A percentile compares a stretch with the other conserved stretches of the same genome.
Evolutionary conservation across 1,284 basidiomycete genomes (phyloP).

Genomic region (Veloboletus limbatus): DNA sequence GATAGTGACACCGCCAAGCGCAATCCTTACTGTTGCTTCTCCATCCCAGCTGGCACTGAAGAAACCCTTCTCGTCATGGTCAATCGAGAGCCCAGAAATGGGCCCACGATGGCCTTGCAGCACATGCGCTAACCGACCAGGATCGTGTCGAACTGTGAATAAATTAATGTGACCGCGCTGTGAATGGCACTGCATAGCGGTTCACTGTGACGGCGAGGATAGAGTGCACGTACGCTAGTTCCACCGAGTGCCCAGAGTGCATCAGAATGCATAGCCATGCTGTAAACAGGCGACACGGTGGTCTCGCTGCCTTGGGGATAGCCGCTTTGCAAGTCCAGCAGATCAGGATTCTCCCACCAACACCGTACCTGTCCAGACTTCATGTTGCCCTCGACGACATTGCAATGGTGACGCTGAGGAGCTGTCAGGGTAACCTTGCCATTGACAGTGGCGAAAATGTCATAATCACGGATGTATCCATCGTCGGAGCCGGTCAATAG

Average conservation of each 20-base stretch:
- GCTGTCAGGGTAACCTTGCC: slow-evolving; percentile 86
- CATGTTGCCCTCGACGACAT: slow-evolving; percentile 88
- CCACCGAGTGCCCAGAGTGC: slow-evolving; percentile 89
- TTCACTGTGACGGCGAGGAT: slow-evolving; percentile 14
- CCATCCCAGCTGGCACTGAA: slow-evolving; percentile 97
- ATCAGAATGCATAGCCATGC: slow-evolving; percentile 85
- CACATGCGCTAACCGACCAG: slow-evolving; percentile 76
- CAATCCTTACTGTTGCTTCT: slow-evolving; percentile 70
- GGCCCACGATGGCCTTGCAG: slow-evolving; percentile 76
- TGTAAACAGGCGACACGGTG: slow-evolving; percentile 74
- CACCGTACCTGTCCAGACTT: slow-evolving; percentile 84
- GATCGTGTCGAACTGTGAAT: slow-evolving; percentile 89
- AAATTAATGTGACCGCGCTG: slow-evolving; percentile 87
- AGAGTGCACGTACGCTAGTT: slow-evolving; percentile 59
- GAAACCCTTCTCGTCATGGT: slow-evolving; percentile 79
- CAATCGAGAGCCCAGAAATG: slow-evolving; percentile 82
- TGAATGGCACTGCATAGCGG: slow-evolving; percentile 9
- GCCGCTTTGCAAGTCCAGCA: slow-evolving; percentile 30
- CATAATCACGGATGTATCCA: slow-evolving; percentile 92
- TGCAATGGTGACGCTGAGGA: slow-evolving; percentile 85
- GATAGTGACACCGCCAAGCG: slow-evolving; percentile 4
- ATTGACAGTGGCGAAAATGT: slow-evolving; percentile 87
- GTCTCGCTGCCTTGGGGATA: slow-evolving; percentile 44
- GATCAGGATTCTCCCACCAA: slow-evolving; percentile 84
- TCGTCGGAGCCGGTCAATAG: slow-evolving; percentile 91